Conservation (phyloP, 1,139 yeast species). For the Torulaspora globosa region DNA sequence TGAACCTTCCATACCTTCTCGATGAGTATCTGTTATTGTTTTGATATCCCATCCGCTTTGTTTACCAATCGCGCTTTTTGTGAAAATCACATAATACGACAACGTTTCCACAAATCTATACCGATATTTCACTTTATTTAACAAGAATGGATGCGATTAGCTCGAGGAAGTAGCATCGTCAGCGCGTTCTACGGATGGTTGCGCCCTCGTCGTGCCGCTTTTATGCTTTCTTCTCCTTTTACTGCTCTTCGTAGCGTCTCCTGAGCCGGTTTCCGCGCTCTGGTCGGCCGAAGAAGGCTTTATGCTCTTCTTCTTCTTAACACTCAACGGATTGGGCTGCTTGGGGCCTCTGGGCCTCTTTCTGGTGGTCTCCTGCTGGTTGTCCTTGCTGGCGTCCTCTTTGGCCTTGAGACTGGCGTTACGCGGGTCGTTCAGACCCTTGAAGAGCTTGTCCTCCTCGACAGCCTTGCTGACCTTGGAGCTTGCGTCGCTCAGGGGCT, state of each 20-base stretch:
- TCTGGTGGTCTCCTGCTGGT: slow-evolving; percentile 16
- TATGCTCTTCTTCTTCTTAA: slow-evolving; percentile 51
- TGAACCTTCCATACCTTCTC: not conserved
- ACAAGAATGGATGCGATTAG: not conserved
- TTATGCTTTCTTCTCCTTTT: slow-evolving; percentile 25
- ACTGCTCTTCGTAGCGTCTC: slow-evolving; percentile 18
- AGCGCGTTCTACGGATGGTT: not conserved
- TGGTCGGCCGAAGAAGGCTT: slow-evolving; percentile 67
- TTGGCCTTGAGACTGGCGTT: slow-evolving; percentile 30
- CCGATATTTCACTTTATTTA: not conserved
- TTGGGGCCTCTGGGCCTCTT: slow-evolving; percentile 67
- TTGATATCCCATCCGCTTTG: not conserved
- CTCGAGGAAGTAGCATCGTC: not conserved
- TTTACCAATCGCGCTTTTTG: slow-evolving; percentile 6
- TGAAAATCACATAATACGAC: slow-evolving; percentile 2
- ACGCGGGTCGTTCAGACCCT: slow-evolving; percentile 61
- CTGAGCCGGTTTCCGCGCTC: slow-evolving; percentile 4
- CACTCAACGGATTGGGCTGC: slow-evolving; percentile 78
- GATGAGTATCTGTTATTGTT: not conserved
- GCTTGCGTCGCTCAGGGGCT: slow-evolving; percentile 78
- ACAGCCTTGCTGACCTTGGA: slow-evolving; percentile 48
- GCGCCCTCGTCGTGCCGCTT: slow-evolving; percentile 1
- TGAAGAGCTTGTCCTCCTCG: slow-evolving; percentile 65
- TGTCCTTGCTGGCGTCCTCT: slow-evolving; percentile 25
- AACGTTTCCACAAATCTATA: no score